Percentiles rank a stretch among this genome's conserved stretches.
These are phyloP conservation scores for Hymenoscyphus repandus DNA, from an alignment of 2,329 filamentous ascomycete genomes.

Conservation along the genomic window DNA sequence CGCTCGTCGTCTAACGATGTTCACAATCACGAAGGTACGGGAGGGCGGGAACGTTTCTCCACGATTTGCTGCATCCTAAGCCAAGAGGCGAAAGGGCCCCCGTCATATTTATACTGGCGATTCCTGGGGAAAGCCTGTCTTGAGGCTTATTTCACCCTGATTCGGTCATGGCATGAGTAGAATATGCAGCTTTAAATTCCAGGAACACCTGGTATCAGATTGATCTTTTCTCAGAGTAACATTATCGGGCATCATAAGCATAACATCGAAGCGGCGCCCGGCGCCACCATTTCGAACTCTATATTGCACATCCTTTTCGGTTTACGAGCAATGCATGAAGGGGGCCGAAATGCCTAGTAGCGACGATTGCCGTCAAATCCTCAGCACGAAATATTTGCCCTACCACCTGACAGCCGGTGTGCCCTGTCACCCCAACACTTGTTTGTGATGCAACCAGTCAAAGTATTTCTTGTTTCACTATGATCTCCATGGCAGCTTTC, in stretches of 20 bases:
- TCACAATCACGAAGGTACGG: conserved; percentile 6
- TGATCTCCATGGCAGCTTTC: conserved; percentile 14
- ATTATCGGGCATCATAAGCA: conserved; percentile 19
- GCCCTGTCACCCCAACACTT: conserved; percentile 4
- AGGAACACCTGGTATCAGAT: conserved; percentile 25
- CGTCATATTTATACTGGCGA: conserved; percentile 13
- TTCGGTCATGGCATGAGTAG: conserved; percentile 8
- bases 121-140: conserved; percentile 15
- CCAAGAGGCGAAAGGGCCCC: conserved; percentile 10
- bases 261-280: conserved; percentile 8
- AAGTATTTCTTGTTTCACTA: conserved; percentile 14
- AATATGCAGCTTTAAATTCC: conserved; percentile 20
- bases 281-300: conserved; percentile 10
- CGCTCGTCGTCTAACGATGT: conserved; percentile 8
- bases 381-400: conserved; percentile 8
- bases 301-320: conserved; percentile 13
- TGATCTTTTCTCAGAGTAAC: conserved; percentile 16
- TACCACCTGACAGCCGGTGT: conserved; percentile 12
- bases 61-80: conserved; percentile 13
- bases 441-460: conserved; percentile 12
- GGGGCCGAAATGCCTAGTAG: conserved; percentile 23
- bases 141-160: conserved; percentile 3
- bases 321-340: conserved; percentile 16
- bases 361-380: conserved; percentile 5
- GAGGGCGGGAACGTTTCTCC: conserved; percentile 19